Base-by-base conservation (phyloP, 1,284 basidiomycete species). In the Ustilago lituana region DNA sequence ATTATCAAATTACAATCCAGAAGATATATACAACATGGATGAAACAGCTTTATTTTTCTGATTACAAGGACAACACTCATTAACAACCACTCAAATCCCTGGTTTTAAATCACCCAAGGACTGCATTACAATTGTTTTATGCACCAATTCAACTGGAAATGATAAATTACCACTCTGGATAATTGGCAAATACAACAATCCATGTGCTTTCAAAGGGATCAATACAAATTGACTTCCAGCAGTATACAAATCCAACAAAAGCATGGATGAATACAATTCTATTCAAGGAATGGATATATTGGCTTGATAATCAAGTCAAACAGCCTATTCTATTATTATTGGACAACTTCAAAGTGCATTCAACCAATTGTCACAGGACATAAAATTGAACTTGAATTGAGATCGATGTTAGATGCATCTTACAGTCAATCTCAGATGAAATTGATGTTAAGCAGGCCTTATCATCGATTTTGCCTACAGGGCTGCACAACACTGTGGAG, bases 181-280 rank as follows among this genome's bases (percentile, higher is more conserved):
- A 27, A 27, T 27, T 4, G 24, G 40, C 2, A 41, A 27, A 27
- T 41, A 27, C 15, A n/a, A 10, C 7, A 41, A 41, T 15, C 40
- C 40, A 17, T 9, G 40, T 9, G 24, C 40, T n/a, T 41, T 41
- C 15, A 41, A 41, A 41, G 23, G 14, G 6, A 27, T 26, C 22
- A 41, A 41, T 41, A 24, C 24, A 27, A 27, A 36, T 9, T 17
- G 35, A 17, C 35, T 36, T 6, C 35, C 35, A 9, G 35, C 35
- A 6, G 35, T 41, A 41, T 27, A 41, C 24, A 41, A 24, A 41
- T 23, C 22, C 23, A 41, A 41, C 40, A 41, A 41, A 41, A 27
- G 40, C 40, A 17, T 41, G 40, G 40, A 41, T 41, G 40, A 41
- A 41, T 41, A 17, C 40, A 12, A 26, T 41, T 17, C 40, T 41